Base-by-base conservation (phyloP, 129 eudicot species). In the Tanacetum coccineum region DNA sequence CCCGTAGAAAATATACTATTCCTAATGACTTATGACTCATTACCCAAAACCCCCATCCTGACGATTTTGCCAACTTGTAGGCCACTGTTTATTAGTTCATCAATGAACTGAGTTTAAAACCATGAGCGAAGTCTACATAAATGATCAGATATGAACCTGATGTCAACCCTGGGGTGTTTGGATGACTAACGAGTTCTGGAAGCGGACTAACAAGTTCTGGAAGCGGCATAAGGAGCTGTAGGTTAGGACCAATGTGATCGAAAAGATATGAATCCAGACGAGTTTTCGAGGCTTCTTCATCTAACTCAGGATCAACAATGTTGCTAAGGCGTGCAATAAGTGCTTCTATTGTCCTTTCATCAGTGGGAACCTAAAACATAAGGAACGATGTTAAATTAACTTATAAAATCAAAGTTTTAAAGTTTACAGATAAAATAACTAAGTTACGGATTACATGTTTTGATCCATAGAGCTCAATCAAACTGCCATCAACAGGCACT, bases 381-480 rank as follows among this genome's bases (percentile, higher is more conserved):
- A 64, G 4, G 3, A 55, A 32, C 6, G 32, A 66, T 45, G 14
- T 21, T 20, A 17, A 36, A 20, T 9, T 22, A 42, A 6, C 25
- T 32, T 58, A 39, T 18, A 40, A 21, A 9, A 25, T 9, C 15
- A 15, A 26, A 28, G 8, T 73, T 25, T 14, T 2, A 11, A 28
- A 36, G 53, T 19, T 47, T 57, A n/a, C n/a, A 48, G 9, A 9
- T 6, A 20, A 66, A 58, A 25, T 39, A 65, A 47, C 40, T 9
- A 7, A 36, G 22, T 18, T 6, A 14, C 22, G 46, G 30, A 87
- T 78, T 86, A 86, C 97, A 44, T 66, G 75, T 66, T 84, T 86
- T 54, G 80, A 40, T 69, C 79, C 73, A 72, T 66, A 86, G 71
- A 90, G 95, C 79, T 86, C 96, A 64, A 89, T 77, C 21, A 89